Conservation (phyloP, 176 grass and related monocot genomes). For the Poa annua region DNA sequence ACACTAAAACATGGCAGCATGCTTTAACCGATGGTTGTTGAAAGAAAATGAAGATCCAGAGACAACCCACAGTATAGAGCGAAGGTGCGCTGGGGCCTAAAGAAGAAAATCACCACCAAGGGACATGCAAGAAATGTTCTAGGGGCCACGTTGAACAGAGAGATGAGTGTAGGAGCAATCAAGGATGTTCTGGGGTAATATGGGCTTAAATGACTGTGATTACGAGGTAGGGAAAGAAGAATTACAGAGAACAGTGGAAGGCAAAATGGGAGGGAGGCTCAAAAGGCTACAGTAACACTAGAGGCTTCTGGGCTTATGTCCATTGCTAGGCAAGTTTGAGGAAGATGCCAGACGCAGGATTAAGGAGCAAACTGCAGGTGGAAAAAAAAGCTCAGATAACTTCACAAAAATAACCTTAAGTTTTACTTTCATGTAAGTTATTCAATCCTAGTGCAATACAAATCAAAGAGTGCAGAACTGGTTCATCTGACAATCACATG, state of each 20-base stretch:
- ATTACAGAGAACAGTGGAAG: neutral
- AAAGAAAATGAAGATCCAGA: neutral
- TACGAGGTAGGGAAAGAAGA: neutral
- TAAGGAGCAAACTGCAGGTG: neutral
- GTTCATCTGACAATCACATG: neutral
- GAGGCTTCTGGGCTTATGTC: neutral
- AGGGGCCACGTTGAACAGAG: neutral
- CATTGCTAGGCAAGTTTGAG: neutral
- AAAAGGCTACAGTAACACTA: neutral
- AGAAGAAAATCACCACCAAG: neutral
- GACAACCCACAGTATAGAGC: neutral
- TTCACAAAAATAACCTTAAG: neutral
- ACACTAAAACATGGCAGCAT: neutral
- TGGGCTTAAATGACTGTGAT: neutral
- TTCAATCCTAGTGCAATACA: neutral
- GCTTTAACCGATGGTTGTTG: neutral
- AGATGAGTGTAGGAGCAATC: neutral
- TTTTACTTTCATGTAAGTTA: constrained; percentile 9
- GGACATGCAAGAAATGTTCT: neutral
- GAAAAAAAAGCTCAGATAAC: neutral
- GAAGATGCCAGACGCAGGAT: neutral
- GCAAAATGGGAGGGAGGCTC: neutral
- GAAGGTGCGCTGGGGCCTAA: neutral
- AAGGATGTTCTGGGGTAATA: neutral
- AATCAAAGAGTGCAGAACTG: constrained; percentile 2